Percentiles rank a stretch among this genome's conserved stretches.
phyloP scores from a whole-genome alignment of 768 basidiomycete species.

The Lactifluus pinguis region DNA sequence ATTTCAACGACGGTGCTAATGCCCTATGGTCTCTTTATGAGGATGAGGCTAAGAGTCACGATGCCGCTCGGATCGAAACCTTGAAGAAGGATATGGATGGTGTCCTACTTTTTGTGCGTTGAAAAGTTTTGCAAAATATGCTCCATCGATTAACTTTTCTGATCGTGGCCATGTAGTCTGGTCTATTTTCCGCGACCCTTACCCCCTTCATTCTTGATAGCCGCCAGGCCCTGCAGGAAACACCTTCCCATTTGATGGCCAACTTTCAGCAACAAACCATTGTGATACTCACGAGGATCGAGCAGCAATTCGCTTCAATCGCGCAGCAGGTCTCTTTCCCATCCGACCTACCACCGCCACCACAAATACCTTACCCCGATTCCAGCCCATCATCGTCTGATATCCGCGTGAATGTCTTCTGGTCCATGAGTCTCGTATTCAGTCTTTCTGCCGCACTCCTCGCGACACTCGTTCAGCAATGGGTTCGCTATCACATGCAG shows the following conservation, averaged over 20 bases:
- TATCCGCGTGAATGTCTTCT: slow-evolving; percentile 33
- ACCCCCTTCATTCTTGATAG: slow-evolving; percentile 5
- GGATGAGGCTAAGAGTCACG: background rate
- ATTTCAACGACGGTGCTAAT: background rate
- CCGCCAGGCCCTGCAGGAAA: background rate
- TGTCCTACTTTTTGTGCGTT: background rate
- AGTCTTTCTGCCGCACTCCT: slow-evolving; percentile 36
- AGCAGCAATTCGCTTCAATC: background rate
- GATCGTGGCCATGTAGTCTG: background rate
- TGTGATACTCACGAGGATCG: slow-evolving; percentile 5
- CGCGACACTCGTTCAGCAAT: slow-evolving; percentile 43
- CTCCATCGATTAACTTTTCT: background rate
- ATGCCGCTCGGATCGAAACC: background rate
- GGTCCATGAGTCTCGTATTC: slow-evolving; percentile 30
- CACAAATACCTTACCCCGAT: background rate
- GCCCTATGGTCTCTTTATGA: background rate
- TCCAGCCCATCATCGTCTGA: slow-evolving; percentile 25
- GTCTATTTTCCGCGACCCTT: slow-evolving; percentile 10
- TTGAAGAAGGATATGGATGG: background rate
- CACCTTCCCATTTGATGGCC: background rate
- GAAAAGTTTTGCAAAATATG: background rate
- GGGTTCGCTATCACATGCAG: slow-evolving; percentile 33
- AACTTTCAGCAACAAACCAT: slow-evolving; percentile 3
- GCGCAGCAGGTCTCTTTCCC: background rate
- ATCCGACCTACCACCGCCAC: background rate